Percentiles rank a stretch among this genome's conserved stretches.
Evolutionary conservation across 495 filamentous ascomycete genomes (phyloP).

Genomic region (Friedmanniomyces simplex): DNA sequence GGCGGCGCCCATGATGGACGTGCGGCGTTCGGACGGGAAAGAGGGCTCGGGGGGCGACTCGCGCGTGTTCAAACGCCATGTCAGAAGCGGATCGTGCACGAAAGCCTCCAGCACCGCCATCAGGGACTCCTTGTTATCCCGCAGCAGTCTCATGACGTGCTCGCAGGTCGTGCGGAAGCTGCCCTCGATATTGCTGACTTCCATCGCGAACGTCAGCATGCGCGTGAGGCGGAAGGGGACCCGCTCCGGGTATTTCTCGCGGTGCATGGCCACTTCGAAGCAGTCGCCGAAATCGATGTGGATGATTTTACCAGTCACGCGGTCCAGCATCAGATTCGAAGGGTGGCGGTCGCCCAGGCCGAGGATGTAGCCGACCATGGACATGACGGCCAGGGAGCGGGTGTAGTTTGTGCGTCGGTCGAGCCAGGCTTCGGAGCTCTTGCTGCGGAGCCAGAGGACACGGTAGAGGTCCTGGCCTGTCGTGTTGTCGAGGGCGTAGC

Average conservation of each 20-base stretch:
- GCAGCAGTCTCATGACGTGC: slow-evolving; percentile 92
- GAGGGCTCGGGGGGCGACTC: slow-evolving; percentile 70
- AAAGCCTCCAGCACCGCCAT: slow-evolving; percentile 99
- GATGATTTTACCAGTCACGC: slow-evolving; percentile 87
- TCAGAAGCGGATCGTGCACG: slow-evolving; percentile 95
- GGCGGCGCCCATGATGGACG: slow-evolving; percentile 59
- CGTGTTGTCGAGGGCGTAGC: slow-evolving; percentile 96
- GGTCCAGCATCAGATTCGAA: slow-evolving; percentile 93
- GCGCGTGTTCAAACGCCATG: slow-evolving; percentile 85
- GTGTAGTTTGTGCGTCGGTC: slow-evolving; percentile 97
- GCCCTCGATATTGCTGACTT: slow-evolving; percentile 97
- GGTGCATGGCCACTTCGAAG: slow-evolving; percentile 99
- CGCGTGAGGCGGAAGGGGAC: slow-evolving; percentile 95
- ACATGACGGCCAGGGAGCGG: slow-evolving; percentile 94
- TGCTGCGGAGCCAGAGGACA: slow-evolving; percentile 96
- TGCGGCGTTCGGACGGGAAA: slow-evolving; percentile 64
- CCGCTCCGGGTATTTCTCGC: slow-evolving; percentile 95
- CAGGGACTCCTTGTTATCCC: slow-evolving; percentile 93
- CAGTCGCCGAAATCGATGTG: slow-evolving; percentile 99
- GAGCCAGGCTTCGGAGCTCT: slow-evolving; percentile 94
- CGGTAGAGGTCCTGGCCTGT: slow-evolving; percentile 97
- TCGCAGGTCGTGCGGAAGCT: slow-evolving; percentile 96
- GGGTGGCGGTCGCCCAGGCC: slow-evolving; percentile 94
- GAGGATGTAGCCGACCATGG: slow-evolving; percentile 99
- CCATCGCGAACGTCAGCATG: slow-evolving; percentile 99